Conservation (phyloP, 1,139 yeast genomes). For the Blastobotrys apis region DNA sequence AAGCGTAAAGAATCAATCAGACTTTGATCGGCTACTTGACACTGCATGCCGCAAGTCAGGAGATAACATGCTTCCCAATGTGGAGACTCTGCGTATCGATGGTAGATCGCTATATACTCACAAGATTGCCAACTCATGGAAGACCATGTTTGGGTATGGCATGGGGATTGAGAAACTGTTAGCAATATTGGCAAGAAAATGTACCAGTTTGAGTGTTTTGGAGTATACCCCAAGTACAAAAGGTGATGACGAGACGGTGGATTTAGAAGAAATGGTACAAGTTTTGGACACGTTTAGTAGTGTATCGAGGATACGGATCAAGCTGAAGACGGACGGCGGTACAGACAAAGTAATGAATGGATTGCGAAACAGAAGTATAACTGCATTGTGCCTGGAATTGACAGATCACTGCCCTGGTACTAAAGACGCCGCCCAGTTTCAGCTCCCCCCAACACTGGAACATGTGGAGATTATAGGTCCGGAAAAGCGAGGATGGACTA, state of each 20-base stretch:
- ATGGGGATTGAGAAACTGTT: constrained; percentile 1
- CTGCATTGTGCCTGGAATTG: neutral
- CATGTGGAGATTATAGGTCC: neutral
- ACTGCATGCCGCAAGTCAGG: neutral
- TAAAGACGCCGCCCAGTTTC: neutral
- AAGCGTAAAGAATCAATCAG: neutral
- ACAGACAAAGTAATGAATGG: neutral
- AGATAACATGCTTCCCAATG: constrained; percentile 1
- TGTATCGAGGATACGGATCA: neutral
- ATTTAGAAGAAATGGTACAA: neutral
- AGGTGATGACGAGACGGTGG: neutral
- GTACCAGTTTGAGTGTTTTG: constrained; percentile 7
- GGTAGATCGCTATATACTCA: neutral
- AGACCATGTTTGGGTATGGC: neutral
- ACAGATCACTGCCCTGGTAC: neutral
- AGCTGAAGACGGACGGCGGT: neutral
- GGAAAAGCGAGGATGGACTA: constrained; percentile 1
- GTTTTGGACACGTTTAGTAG: neutral
- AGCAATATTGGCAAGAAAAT: neutral
- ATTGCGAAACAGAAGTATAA: neutral
- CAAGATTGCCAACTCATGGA: neutral
- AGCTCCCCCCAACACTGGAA: neutral
- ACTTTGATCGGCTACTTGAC: neutral
- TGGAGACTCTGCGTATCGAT: constrained; percentile 9
- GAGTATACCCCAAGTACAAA: neutral